Conservation (phyloP, 2,329 filamentous ascomycete species). For the Paecilomyces variotii region DNA sequence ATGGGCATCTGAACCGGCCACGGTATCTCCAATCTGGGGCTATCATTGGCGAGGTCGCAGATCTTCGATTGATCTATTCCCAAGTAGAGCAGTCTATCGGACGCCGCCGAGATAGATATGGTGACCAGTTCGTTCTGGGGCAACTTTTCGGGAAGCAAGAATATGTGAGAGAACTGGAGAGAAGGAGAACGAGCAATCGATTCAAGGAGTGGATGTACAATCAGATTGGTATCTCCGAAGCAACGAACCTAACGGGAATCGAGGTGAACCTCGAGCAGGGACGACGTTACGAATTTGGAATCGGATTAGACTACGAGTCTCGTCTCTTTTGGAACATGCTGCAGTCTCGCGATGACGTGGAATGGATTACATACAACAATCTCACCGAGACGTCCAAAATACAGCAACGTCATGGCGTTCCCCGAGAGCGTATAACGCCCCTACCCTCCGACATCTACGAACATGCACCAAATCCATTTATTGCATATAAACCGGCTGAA, state of each 20-base stretch:
- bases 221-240: conserved; percentile 29
- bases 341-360: conserved; percentile 31
- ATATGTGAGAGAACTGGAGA: conserved; percentile 38
- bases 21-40: conserved; percentile 43
- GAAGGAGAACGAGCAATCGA: conserved; percentile 23
- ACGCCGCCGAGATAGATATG: conserved; percentile 20
- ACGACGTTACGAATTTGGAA: conserved; percentile 42
- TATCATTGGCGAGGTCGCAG: conserved; percentile 44
- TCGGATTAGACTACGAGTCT: conserved; percentile 46
- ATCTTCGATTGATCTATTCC: conserved; percentile 41
- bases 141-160: conserved; percentile 49
- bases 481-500: conserved; percentile 19
- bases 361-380: conserved; percentile 34
- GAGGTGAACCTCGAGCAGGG: conserved; percentile 26
- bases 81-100: conserved; percentile 33
- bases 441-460: conserved; percentile 30
- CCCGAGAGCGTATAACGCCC: conserved; percentile 29
- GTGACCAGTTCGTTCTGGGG: conserved; percentile 42
- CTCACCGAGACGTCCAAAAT: conserved; percentile 25
- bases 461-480: conserved; percentile 26
- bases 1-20: conserved; percentile 35
- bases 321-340: conserved; percentile 42
- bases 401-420: conserved; percentile 28
- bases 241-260: conserved; percentile 28
- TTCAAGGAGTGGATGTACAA: conserved; percentile 33